Conservation (phyloP, 116 monocot genomes). For the Papilionanthe hybrid region DNA sequence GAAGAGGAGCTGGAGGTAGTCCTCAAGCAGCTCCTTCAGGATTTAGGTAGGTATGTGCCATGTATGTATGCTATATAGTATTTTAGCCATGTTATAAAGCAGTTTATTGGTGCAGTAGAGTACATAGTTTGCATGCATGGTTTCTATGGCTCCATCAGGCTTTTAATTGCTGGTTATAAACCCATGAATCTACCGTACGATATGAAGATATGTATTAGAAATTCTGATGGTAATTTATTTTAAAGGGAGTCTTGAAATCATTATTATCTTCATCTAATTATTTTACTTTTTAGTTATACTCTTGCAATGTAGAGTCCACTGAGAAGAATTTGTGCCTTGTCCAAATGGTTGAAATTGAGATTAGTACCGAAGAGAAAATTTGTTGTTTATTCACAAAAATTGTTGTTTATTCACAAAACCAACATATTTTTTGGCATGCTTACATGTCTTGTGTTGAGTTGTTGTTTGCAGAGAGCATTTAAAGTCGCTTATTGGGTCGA, state of each 20-base stretch:
- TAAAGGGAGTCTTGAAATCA: not conserved
- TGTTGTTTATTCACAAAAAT: too few species aligned
- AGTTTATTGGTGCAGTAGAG: not conserved
- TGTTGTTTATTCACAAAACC: too few species aligned
- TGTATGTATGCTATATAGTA: not conserved
- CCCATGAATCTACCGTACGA: not conserved
- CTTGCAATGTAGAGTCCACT: too few species aligned
- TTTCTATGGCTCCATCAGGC: not conserved
- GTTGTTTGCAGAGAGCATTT: too few species aligned
- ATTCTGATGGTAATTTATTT: not conserved
- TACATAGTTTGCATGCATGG: not conserved
- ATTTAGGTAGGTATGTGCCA: conserved; percentile 29
- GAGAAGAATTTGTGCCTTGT: too few species aligned
- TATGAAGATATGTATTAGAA: not conserved
- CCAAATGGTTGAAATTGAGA: too few species aligned
- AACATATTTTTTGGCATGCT: too few species aligned
- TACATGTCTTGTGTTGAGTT: too few species aligned
- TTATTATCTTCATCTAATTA: not conserved
- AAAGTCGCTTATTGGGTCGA: too few species aligned
- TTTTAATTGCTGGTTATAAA: not conserved
- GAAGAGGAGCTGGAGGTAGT: conserved; percentile 39
- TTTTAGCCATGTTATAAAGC: not conserved
- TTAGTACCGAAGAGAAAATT: too few species aligned
- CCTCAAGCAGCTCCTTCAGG: conserved; percentile 47
- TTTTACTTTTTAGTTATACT: too few species aligned